Conservation (phyloP, 768 basidiomycete species). For the Russula abietina region DNA sequence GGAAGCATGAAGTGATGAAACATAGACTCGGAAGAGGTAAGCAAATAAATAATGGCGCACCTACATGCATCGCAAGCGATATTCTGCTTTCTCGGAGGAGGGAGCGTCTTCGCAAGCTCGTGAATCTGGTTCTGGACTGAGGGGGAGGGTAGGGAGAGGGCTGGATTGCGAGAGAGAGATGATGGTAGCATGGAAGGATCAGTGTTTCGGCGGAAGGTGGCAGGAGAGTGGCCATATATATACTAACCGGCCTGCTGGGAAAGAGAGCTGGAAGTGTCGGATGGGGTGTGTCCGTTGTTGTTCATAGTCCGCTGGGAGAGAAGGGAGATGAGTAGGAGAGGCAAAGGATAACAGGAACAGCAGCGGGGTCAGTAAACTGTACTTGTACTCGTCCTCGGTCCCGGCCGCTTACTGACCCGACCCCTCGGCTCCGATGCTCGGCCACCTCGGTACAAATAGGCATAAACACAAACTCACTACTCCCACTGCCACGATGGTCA, state of each 20-base stretch:
- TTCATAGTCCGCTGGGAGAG: neutral
- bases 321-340: neutral
- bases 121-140: conserved; percentile 77
- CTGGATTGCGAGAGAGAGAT: conserved; percentile 34
- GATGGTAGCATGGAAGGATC: conserved; percentile 30
- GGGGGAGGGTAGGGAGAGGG: conserved; percentile 55
- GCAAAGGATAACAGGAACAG: neutral
- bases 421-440: neutral
- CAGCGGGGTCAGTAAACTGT: no score
- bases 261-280: conserved; percentile 11
- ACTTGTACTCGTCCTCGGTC: conserved; percentile 1
- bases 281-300: neutral
- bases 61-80: conserved; percentile 92
- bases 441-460: neutral
- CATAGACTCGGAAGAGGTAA: conserved; percentile 17
- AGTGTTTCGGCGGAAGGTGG: conserved; percentile 15
- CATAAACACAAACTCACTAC: neutral
- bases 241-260: conserved; percentile 18
- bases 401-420: neutral
- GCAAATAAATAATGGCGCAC: conserved; percentile 34
- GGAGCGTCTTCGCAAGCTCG: conserved; percentile 71
- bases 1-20: conserved; percentile 9
- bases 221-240: conserved; percentile 11
- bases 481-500: conserved; percentile 61
- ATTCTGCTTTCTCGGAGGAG: conserved; percentile 87